Percentiles rank a stretch among this genome's conserved stretches.
Conservation (phyloP, 2,329 filamentous ascomycete genomes). For the Orbilia javanica region DNA sequence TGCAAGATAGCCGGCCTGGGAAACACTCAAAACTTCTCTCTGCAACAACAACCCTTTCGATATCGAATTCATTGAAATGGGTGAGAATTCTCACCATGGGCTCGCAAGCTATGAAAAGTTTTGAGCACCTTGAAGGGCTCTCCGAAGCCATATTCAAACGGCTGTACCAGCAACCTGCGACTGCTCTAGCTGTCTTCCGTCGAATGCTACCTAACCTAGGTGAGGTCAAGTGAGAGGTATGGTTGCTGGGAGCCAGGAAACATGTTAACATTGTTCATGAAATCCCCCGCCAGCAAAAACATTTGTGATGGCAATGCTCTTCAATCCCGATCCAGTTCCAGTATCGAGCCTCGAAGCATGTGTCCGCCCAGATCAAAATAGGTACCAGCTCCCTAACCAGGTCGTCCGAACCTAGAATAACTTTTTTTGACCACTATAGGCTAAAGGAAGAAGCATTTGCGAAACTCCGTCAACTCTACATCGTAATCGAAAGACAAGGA, state of each 20-base stretch:
- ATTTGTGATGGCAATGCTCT: slow-evolving; percentile 94
- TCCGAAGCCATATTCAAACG: slow-evolving; percentile 89
- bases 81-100: slow-evolving; percentile 11
- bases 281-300: slow-evolving; percentile 76
- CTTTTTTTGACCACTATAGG: slow-evolving; percentile 65
- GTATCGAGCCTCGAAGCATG: slow-evolving; percentile 86
- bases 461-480: slow-evolving; percentile 86
- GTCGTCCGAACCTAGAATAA: neutral
- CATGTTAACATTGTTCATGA: slow-evolving; percentile 1
- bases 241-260: neutral
- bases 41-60: neutral
- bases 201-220: slow-evolving; percentile 95
- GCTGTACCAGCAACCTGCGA: slow-evolving; percentile 95
- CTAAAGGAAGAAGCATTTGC: slow-evolving; percentile 86
- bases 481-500: slow-evolving; percentile 72
- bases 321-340: slow-evolving; percentile 83
- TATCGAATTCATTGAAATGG: neutral
- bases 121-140: slow-evolving; percentile 93
- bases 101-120: slow-evolving; percentile 47
- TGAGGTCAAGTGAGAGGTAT: slow-evolving; percentile 66
- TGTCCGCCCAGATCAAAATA: slow-evolving; percentile 78
- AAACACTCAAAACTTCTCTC: too few species aligned
- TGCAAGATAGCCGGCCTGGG: too few species aligned
- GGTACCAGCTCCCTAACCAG: slow-evolving; percentile 65
- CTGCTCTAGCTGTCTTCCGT: slow-evolving; percentile 92